Evolutionary conservation across 31 red algal genomes (phyloP).

Genomic region (Pterothamnion heteromorphum): DNA sequence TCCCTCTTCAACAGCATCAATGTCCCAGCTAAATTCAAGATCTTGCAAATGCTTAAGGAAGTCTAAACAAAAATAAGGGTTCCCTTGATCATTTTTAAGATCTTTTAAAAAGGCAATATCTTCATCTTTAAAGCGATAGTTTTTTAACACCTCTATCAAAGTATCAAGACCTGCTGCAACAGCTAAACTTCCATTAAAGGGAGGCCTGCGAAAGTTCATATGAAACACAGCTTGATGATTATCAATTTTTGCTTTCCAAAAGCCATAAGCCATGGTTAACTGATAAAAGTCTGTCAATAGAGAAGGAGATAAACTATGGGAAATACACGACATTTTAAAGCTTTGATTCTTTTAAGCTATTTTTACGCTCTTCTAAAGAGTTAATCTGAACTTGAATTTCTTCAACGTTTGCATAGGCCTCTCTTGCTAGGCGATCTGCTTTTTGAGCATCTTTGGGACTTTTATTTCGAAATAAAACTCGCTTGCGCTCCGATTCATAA

Average conservation of each 20-base stretch:
- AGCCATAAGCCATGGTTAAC: conserved; percentile 81
- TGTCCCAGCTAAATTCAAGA: conserved; percentile 18
- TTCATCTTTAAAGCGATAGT: conserved; percentile 56
- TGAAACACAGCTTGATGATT: conserved; percentile 55
- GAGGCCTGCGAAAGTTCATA: conserved; percentile 57
- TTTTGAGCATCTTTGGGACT: too few species aligned
- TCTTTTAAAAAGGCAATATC: conserved; percentile 49
- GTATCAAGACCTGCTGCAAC: conserved; percentile 71
- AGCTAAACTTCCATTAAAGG: conserved; percentile 55
- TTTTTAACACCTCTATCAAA: conserved; percentile 54
- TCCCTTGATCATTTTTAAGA: not conserved
- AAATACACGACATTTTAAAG: too few species aligned
- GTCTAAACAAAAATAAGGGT: conserved; percentile 13
- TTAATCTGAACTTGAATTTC: too few species aligned
- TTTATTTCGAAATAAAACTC: too few species aligned
- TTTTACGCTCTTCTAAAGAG: too few species aligned
- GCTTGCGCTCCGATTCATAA: too few species aligned
- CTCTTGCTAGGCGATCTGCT: too few species aligned
- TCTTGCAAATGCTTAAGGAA: conserved; percentile 57
- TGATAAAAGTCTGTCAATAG: conserved; percentile 82
- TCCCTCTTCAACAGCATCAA: conserved; percentile 61
- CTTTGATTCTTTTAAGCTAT: too few species aligned
- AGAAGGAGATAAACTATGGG: not conserved
- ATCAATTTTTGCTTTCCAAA: conserved; percentile 60
- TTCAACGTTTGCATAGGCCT: too few species aligned